These are phyloP conservation scores for Russula foetens DNA, from an alignment of 768 basidiomycete genomes.

Conservation along the genomic window DNA sequence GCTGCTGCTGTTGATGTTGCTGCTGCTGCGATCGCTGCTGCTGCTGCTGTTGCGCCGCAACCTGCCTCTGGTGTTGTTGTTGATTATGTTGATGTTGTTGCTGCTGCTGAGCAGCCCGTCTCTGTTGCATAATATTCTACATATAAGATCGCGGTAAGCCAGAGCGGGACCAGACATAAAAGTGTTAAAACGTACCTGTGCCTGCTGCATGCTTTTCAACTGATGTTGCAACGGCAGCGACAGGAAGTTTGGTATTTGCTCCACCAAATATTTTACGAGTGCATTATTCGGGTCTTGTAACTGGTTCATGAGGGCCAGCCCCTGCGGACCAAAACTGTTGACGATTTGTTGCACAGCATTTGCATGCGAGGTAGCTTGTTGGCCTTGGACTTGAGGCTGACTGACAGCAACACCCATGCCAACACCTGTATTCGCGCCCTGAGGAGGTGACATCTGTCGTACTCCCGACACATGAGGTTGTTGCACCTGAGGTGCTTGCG, in stretches of 20 bases:
- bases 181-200: constrained; percentile 11
- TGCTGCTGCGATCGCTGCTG: constrained; percentile 32
- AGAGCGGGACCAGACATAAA: neutral
- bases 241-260: constrained; percentile 17
- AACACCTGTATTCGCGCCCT: constrained; percentile 1
- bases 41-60: constrained; percentile 28
- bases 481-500: constrained; percentile 1
- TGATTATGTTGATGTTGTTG: constrained; percentile 1
- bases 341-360: constrained; percentile 5
- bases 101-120: constrained; percentile 6
- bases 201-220: constrained; percentile 15
- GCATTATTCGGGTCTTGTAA: constrained; percentile 18
- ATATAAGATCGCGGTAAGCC: neutral
- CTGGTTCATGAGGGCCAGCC: constrained; percentile 14
- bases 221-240: constrained; percentile 14
- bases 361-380: neutral
- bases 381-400: constrained; percentile 4
- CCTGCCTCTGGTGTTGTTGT: constrained; percentile 5
- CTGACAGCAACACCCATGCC: neutral
- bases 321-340: constrained; percentile 5
- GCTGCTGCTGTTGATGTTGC: constrained; percentile 29
- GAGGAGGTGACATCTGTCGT: constrained; percentile 16
- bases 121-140: constrained; percentile 12
- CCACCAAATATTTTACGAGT: constrained; percentile 18
- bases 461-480: neutral